These are phyloP conservation scores for Botrytis galanthina DNA, from an alignment of 2,329 filamentous ascomycete genomes.

Conservation along the genomic window DNA sequence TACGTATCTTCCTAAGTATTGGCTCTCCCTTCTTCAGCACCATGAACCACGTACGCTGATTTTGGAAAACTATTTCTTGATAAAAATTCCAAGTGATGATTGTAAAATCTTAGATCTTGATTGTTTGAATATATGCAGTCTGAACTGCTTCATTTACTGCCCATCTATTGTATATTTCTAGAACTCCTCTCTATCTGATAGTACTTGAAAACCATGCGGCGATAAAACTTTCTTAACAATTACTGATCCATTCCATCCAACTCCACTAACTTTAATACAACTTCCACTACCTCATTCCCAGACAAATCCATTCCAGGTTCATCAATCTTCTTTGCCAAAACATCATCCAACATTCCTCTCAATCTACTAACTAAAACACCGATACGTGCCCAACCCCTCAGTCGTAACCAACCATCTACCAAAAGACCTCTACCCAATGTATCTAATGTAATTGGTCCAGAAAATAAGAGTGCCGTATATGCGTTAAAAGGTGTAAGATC, in stretches of 20 bases:
- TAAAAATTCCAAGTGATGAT: neutral
- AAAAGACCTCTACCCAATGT: slow-evolving; percentile 82
- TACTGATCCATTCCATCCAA: slow-evolving; percentile 75
- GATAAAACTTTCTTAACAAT: neutral
- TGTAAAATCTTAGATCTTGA: neutral
- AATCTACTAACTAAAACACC: slow-evolving; percentile 84
- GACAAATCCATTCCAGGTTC: slow-evolving; percentile 61
- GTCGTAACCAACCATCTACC: slow-evolving; percentile 84
- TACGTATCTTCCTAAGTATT: fast-evolving
- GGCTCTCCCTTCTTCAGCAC: neutral
- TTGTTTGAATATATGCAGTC: neutral
- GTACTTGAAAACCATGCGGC: neutral
- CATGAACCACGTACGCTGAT: neutral
- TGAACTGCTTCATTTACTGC: neutral
- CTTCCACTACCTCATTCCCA: slow-evolving; percentile 66
- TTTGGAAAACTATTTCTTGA: neutral
- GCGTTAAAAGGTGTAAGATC: slow-evolving; percentile 92
- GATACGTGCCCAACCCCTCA: slow-evolving; percentile 92
- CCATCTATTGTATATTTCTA: neutral
- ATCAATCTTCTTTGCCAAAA: slow-evolving; percentile 78
- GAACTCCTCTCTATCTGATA: neutral
- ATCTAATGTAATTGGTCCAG: slow-evolving; percentile 79
- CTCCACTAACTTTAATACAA: slow-evolving; percentile 80
- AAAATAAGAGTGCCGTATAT: slow-evolving; percentile 85
- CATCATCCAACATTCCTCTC: slow-evolving; percentile 79